These are phyloP conservation scores for Pleurotus sapidus DNA, from an alignment of 768 basidiomycete species.

Conservation along the genomic window DNA sequence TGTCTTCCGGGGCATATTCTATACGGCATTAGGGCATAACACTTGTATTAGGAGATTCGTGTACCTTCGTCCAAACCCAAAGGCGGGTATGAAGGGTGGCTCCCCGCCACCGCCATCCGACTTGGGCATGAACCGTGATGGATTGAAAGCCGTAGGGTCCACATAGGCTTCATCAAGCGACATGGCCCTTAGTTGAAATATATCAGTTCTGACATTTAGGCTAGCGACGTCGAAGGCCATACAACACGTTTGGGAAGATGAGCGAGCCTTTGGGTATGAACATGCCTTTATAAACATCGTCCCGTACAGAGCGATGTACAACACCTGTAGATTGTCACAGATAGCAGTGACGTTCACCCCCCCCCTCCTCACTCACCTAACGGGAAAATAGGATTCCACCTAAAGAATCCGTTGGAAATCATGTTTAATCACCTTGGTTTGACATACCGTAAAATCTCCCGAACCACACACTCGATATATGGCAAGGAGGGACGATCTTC, in stretches of 20 bases:
- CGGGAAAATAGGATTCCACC: conserved; percentile 15
- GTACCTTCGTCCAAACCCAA: conserved; percentile 6
- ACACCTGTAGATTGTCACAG: conserved; percentile 15
- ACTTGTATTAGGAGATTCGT: not conserved
- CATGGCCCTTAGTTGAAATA: not conserved
- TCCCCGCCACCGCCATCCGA: not conserved
- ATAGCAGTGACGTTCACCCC: not conserved
- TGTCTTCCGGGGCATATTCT: conserved; percentile 47
- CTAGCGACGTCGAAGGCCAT: not conserved
- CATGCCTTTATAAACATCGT: conserved; percentile 31
- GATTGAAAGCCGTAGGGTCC: not conserved
- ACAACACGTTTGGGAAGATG: conserved; percentile 32
- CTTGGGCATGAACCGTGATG: conserved; percentile 3
- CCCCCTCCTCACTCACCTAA: not conserved
- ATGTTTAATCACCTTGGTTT: not conserved
- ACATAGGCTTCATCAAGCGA: conserved; percentile 5
- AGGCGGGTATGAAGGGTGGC: not conserved
- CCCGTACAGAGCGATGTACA: conserved; percentile 26
- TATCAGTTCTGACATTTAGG: not conserved
- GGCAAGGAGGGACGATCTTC: conserved; percentile 12
- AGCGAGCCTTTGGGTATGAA: conserved; percentile 32
- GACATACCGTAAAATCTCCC: conserved; percentile 17
- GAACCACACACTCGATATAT: conserved; percentile 15
- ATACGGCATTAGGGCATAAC: not conserved
- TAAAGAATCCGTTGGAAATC: not conserved